Percentiles rank a stretch among this genome's conserved stretches.
Conservation (phyloP, 805 yeast species). For the Blastobotrys mokoenaii region DNA sequence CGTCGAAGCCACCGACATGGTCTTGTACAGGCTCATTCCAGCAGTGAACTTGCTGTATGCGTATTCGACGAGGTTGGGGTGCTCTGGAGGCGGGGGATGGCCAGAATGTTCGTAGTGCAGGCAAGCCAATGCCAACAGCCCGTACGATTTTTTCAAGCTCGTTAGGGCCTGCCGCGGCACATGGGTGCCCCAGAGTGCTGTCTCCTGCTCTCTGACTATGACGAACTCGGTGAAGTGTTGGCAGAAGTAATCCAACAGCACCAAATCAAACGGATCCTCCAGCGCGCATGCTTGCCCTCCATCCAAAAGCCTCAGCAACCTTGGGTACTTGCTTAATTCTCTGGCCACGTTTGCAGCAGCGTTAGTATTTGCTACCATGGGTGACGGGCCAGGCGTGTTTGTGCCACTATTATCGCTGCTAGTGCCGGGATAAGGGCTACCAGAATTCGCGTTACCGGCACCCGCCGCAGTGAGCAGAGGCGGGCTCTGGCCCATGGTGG, state of each 20-base stretch:
- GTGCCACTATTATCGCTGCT: too few relatives aligned
- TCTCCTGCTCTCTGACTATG: slow-evolving; percentile 3
- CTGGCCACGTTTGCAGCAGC: too few relatives aligned
- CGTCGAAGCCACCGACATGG: neutral
- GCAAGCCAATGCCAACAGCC: slow-evolving; percentile 11
- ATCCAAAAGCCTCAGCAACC: too few relatives aligned
- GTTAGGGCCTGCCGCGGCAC: slow-evolving; percentile 12
- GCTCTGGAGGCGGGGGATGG: slow-evolving; percentile 4
- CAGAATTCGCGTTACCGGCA: too few relatives aligned
- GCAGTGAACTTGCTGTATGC: slow-evolving; percentile 6
- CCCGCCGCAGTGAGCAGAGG: too few relatives aligned
- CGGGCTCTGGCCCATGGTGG: too few relatives aligned
- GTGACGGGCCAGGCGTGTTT: too few relatives aligned
- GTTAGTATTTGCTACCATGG: too few relatives aligned
- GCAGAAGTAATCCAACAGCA: neutral
- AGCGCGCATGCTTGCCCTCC: too few relatives aligned
- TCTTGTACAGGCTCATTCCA: slow-evolving; percentile 8
- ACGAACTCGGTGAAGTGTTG: neutral
- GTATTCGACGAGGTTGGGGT: slow-evolving; percentile 5
- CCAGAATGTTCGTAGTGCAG: slow-evolving; percentile 7
- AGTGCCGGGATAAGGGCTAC: too few relatives aligned
- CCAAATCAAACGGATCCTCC: neutral
- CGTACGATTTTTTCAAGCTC: slow-evolving; percentile 8
- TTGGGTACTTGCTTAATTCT: too few relatives aligned
- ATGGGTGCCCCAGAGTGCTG: slow-evolving; percentile 10